Conservation (phyloP, 257 asterid species). For the Ilex aquifolium region DNA sequence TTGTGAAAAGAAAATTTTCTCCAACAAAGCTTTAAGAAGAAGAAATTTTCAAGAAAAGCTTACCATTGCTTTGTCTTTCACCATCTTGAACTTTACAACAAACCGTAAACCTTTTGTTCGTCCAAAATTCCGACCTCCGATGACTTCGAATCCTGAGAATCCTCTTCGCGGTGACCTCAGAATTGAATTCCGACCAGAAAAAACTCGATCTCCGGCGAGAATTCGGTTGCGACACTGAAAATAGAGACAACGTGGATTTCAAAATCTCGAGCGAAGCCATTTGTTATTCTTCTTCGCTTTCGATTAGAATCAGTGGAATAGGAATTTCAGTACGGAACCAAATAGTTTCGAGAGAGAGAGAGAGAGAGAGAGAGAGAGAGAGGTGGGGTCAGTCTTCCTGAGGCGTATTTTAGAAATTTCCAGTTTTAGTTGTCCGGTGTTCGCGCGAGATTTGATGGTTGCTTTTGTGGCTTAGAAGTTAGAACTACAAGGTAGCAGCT, state of each 20-base stretch:
- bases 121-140: constrained; percentile 19
- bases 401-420: constrained; percentile 37
- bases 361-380: neutral
- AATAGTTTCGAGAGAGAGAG: neutral
- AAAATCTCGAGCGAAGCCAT: constrained; percentile 63
- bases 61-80: constrained; percentile 51
- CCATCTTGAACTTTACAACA: constrained; percentile 43
- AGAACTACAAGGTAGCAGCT: too few species aligned
- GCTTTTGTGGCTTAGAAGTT: too few species aligned
- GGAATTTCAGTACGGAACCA: constrained; percentile 3
- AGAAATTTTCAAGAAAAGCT: neutral
- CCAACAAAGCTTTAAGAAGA: too few species aligned
- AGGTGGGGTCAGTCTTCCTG: constrained; percentile 10
- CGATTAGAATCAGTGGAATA: constrained; percentile 6
- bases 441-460: constrained; percentile 19
- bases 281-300: neutral
- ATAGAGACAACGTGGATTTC: constrained; percentile 31
- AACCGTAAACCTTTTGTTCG: constrained; percentile 35
- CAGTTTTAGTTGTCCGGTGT: constrained; percentile 7
- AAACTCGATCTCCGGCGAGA: constrained; percentile 20
- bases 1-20: too few species aligned
- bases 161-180: constrained; percentile 17
- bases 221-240: constrained; percentile 29
- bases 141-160: constrained; percentile 24
- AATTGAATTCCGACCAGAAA: constrained; percentile 23